Evolutionary conservation across 108 stramenopile genomes (phyloP).

Genomic region (Stephanodiscus minutulus): DNA sequence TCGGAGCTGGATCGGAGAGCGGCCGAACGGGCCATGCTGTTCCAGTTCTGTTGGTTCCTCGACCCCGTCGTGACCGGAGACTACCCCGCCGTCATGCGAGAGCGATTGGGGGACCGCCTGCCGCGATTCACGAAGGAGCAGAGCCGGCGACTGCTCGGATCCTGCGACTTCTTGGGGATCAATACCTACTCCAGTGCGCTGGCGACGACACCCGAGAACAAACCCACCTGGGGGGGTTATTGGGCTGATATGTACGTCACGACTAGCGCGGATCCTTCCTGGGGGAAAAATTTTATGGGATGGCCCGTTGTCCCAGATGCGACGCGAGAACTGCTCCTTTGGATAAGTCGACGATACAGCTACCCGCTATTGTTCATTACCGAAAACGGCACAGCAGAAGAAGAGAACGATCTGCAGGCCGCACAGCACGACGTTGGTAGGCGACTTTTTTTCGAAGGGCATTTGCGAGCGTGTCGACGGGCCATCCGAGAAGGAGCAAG

Average conservation of each 20-base stretch:
- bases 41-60: slow-evolving; percentile 86
- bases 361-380: slow-evolving; percentile 68
- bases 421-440: slow-evolving; percentile 63
- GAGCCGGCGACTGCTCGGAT: slow-evolving; percentile 52
- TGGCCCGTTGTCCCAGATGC: slow-evolving; percentile 80
- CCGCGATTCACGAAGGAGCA: slow-evolving; percentile 77
- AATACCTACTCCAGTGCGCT: slow-evolving; percentile 87
- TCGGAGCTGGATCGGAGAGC: slow-evolving; percentile 64
- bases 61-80: slow-evolving; percentile 81
- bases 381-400: slow-evolving; percentile 78
- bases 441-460: slow-evolving; percentile 63
- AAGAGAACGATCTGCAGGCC: slow-evolving; percentile 57
- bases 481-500: slow-evolving; percentile 76
- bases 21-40: slow-evolving; percentile 83
- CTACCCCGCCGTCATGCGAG: slow-evolving; percentile 83
- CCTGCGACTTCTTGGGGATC: slow-evolving; percentile 89
- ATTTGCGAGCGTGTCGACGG: slow-evolving; percentile 67
- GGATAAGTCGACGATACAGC: slow-evolving; percentile 71
- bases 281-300: slow-evolving; percentile 75
- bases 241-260: slow-evolving; percentile 76
- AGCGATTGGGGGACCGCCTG: slow-evolving; percentile 65
- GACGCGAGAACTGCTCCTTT: slow-evolving; percentile 67
- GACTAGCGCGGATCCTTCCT: slow-evolving; percentile 53
- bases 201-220: slow-evolving; percentile 45
- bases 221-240: slow-evolving; percentile 57